Conservation (phyloP, 164 flowering plant species). For the Dillenia suffruticosa region DNA sequence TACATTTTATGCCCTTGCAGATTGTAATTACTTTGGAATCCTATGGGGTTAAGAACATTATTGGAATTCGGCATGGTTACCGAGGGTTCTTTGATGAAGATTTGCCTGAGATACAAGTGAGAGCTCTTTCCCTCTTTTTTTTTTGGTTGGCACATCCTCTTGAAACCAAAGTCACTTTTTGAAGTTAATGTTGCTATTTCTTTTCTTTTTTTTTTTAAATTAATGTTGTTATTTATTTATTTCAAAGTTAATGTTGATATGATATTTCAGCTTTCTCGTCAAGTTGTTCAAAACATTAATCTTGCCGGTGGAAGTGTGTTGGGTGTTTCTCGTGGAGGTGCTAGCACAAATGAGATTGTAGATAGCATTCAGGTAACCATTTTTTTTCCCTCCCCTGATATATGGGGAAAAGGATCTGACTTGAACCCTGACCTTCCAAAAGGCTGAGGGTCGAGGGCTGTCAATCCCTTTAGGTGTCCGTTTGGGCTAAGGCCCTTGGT, state of each 20-base stretch:
- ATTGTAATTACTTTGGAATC: constrained; percentile 33
- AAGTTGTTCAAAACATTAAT: constrained; percentile 36
- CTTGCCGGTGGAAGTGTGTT: constrained; percentile 37
- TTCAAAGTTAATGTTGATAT: neutral
- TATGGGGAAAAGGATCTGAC: too few species aligned
- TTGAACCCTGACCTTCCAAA: too few species aligned
- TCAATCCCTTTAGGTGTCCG: too few species aligned
- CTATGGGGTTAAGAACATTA: constrained; percentile 31
- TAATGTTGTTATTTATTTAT: neutral
- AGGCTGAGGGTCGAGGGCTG: too few species aligned
- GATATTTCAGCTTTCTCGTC: constrained; percentile 29
- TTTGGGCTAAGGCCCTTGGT: neutral
- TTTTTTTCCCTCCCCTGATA: too few species aligned
- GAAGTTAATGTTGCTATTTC: neutral
- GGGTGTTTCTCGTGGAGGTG: constrained; percentile 34
- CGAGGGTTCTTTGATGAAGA: constrained; percentile 31
- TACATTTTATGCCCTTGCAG: constrained; percentile 13
- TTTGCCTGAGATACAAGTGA: constrained; percentile 28
- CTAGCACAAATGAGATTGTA: constrained; percentile 22
- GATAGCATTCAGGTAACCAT: constrained; percentile 28
- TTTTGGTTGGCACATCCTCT: neutral
- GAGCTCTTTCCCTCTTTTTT: constrained; percentile 6
- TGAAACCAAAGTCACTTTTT: neutral
- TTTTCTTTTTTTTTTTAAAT: neutral
- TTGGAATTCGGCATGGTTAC: constrained; percentile 33